phyloP scores from a whole-genome alignment of 192 early-diverging fungal genomes.

The Coemansia sp. region DNA sequence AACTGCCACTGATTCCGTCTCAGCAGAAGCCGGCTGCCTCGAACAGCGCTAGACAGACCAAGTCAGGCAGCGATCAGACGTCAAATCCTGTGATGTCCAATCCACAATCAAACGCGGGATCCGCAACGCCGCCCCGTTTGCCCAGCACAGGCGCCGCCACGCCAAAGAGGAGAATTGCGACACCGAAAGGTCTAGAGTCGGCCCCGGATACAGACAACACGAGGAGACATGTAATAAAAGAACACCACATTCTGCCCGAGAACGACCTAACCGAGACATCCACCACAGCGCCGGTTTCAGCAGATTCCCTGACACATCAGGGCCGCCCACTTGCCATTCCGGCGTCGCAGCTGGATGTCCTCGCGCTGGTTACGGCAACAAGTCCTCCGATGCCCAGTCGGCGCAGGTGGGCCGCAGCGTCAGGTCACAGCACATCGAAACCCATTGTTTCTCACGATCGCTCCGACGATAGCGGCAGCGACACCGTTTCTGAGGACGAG shows the following conservation, averaged over 20 bases:
- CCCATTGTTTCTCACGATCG: slow-evolving; percentile 6
- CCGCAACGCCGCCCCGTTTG: slow-evolving; percentile 34
- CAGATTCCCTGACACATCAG: not conserved
- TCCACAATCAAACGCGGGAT: slow-evolving; percentile 6
- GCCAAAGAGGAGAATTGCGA: slow-evolving; percentile 10
- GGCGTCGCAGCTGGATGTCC: slow-evolving; percentile 49
- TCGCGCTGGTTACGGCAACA: slow-evolving; percentile 54
- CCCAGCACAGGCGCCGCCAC: slow-evolving; percentile 47
- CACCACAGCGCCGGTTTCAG: not conserved
- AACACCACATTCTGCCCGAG: not conserved
- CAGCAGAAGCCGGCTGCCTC: not conserved
- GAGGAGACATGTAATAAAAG: not conserved
- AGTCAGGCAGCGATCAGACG: not conserved
- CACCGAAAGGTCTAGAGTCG: not conserved
- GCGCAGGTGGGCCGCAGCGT: slow-evolving; percentile 25
- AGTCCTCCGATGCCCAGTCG: slow-evolving; percentile 56
- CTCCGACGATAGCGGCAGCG: slow-evolving; percentile 28
- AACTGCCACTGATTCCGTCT: not conserved
- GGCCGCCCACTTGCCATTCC: slow-evolving; percentile 25
- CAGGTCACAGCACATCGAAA: slow-evolving; percentile 28
- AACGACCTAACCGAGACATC: not conserved
- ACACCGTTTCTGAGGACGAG: slow-evolving; percentile 54
- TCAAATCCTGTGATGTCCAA: not conserved
- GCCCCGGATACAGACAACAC: not conserved
- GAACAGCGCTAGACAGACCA: slow-evolving; percentile 1